Conservation (phyloP, 805 yeast species). For the Saccharomycopsis amapae region DNA sequence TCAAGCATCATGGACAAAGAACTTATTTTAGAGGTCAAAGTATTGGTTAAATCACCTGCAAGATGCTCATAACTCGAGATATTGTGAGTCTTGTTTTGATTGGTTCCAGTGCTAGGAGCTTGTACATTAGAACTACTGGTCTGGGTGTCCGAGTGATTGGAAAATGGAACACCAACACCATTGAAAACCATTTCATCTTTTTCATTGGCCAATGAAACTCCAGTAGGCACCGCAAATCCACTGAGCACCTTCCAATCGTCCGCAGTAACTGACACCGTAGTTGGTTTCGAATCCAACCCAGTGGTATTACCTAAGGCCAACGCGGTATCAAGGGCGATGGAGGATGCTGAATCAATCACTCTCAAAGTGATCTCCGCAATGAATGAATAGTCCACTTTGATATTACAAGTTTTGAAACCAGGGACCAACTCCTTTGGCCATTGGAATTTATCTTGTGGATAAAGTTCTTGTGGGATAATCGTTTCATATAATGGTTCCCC, state of each 20-base stretch:
- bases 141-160: neutral
- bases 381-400: conserved; percentile 12
- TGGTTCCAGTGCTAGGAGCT: neutral
- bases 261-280: neutral
- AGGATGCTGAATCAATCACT: neutral
- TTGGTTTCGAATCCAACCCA: neutral
- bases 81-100: neutral
- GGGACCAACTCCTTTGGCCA: conserved; percentile 5
- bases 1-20: conserved; percentile 13
- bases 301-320: neutral
- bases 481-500: conserved; percentile 7
- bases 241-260: neutral
- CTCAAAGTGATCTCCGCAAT: neutral
- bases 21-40: conserved; percentile 5
- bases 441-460: neutral
- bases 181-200: neutral
- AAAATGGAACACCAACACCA: neutral
- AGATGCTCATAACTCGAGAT: neutral
- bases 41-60: conserved; percentile 13
- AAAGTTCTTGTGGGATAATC: conserved; percentile 6
- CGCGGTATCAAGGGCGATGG: neutral
- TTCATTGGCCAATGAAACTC: neutral
- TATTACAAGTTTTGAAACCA: conserved; percentile 15
- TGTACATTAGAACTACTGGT: neutral
- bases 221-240: neutral